Evolutionary conservation across 257 asterid species (phyloP), one percentile per base, ranked within the genome.

Genomic region (Eucommia ulmoides): DNA sequence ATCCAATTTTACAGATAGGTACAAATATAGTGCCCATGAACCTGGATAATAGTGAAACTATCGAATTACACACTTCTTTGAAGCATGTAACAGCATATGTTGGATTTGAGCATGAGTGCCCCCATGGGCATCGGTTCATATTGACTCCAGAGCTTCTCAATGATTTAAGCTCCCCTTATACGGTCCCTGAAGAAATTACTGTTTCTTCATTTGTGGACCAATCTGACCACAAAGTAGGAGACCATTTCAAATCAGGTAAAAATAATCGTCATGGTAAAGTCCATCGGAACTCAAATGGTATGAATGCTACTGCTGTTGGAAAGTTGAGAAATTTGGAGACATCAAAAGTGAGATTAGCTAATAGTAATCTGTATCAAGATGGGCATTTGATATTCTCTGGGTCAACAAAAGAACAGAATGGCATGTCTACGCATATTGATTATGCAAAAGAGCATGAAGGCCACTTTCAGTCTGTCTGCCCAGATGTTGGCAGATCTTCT

Each of bases 81-180:
- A 70, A 80, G 73, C 68, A 59, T 56, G 79, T 52, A 25, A 51
- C 72, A n/a, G 47, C 70, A 35, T 85, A 72, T 59, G 56, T 83
- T 61, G 98, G 98, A 23, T 83, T 82, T 65, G 96, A 91, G 60
- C 88, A 91, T 29, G 96, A 91, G 67, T 91, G 98, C 54, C 89
- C 98, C 56, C 77, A 53, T 38, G 98, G 98, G 45, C 98, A 91
- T 78, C 73, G 96, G 52, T 86, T 91, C 65, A 81, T 86, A 59
- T 65, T 91, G 64, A 71, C 67, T 33, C 63, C 65, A 48, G 92
- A 81, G 54, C 93, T 80, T 75, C 84, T 91, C 50, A 66, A 66
- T 53, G 88, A 75, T 50, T 94, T 83, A 46, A 88, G 92, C 46
- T 60, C 89, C 26, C 64, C 76, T 18, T 82, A 67, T 69, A 57